phyloP scores from a whole-genome alignment of 805 yeast genomes.

The Zygosaccharomyces rouxii region DNA sequence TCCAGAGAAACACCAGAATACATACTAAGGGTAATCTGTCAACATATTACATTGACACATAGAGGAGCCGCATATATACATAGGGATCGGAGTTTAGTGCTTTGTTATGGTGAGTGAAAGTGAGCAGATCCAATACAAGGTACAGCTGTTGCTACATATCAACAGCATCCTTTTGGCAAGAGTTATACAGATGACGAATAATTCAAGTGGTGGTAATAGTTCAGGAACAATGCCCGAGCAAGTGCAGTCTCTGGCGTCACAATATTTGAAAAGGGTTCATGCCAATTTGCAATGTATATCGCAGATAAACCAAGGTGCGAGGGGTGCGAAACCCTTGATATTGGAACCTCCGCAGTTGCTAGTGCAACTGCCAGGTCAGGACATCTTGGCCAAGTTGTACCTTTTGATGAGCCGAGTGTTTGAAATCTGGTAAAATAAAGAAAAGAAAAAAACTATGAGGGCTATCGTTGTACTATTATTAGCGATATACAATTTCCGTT shows the following conservation, averaged over 20 bases:
- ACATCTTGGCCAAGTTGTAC: conserved; percentile 31
- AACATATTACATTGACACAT: no score
- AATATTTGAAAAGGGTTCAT: conserved; percentile 34
- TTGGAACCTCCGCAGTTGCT: conserved; percentile 25
- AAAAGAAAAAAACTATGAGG: no score
- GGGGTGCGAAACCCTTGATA: conserved; percentile 27
- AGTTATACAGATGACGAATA: conserved; percentile 27
- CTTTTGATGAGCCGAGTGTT: conserved; percentile 32
- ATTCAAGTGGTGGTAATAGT: conserved; percentile 17
- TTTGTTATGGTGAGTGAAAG: conserved; percentile 14
- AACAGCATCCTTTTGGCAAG: conserved; percentile 30
- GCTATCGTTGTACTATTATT: no score
- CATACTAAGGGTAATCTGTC: no score
- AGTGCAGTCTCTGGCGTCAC: conserved; percentile 27
- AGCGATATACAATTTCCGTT: no score
- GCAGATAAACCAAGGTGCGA: conserved; percentile 32
- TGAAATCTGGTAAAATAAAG: conserved; percentile 35
- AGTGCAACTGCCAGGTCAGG: conserved; percentile 24
- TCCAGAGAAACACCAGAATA: no score
- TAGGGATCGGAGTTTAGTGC: background rate
- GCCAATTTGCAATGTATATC: conserved; percentile 36
- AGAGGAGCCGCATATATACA: background rate
- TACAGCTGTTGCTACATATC: conserved; percentile 34
- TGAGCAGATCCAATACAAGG: conserved; percentile 33
- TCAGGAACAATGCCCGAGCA: conserved; percentile 22